Conservation (phyloP, 371 early-diverging fungal genomes). For the Gilbertella persicaria region DNA sequence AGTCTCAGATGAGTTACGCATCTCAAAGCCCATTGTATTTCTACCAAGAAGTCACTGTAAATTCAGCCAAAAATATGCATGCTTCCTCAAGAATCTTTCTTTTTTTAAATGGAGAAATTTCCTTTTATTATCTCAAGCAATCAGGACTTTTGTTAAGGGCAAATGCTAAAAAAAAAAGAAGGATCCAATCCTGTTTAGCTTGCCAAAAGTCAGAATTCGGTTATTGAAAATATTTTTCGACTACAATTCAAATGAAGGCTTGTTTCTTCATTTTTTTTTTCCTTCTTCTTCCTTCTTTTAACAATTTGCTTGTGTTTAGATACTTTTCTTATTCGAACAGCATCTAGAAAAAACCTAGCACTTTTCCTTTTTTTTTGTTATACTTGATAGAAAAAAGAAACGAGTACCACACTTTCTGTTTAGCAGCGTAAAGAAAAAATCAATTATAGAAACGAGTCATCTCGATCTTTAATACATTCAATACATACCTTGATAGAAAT, state of each 20-base stretch:
- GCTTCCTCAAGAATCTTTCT: background rate
- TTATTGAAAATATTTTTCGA: slow-evolving; percentile 2
- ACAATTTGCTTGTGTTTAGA: background rate
- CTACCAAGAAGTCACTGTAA: too few species aligned
- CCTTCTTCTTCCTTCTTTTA: background rate
- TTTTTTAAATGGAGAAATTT: too few species aligned
- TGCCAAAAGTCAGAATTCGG: background rate
- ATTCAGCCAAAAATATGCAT: too few species aligned
- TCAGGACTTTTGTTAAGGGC: too few species aligned
- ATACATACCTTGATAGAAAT: background rate
- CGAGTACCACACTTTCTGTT: background rate
- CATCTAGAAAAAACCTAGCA: too few species aligned
- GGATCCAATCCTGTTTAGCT: too few species aligned
- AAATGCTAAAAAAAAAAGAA: too few species aligned
- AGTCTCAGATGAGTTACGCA: background rate
- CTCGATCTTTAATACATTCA: background rate
- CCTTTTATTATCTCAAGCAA: too few species aligned
- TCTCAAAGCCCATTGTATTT: background rate
- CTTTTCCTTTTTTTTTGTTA: background rate
- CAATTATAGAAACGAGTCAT: too few species aligned
- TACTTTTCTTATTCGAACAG: too few species aligned
- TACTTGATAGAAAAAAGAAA: background rate
- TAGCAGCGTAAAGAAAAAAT: too few species aligned
- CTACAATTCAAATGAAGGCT: background rate
- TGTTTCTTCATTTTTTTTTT: slow-evolving; percentile 4